Evolutionary conservation across 1,139 yeast genomes (phyloP).

Genomic region (Blastobotrys persicus): DNA sequence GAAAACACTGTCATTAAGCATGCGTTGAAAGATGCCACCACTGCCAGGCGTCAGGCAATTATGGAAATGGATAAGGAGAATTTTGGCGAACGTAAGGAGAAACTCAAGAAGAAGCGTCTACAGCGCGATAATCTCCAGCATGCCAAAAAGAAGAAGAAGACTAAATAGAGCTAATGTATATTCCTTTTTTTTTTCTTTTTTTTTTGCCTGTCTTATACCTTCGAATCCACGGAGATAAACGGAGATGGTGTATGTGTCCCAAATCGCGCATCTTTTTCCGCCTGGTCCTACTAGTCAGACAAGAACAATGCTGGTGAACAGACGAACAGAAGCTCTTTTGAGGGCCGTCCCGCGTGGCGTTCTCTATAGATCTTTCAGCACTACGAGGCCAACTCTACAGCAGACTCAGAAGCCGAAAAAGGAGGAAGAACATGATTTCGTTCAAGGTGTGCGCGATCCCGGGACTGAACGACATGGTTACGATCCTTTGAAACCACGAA

Average conservation of each 20-base stretch:
- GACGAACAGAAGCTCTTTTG: not conserved
- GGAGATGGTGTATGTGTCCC: too few relatives aligned
- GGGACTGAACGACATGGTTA: constrained; percentile 31
- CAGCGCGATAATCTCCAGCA: constrained; percentile 6
- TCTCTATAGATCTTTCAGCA: too few relatives aligned
- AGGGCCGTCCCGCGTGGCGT: not conserved
- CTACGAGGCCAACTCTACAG: too few relatives aligned
- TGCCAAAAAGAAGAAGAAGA: constrained; percentile 7
- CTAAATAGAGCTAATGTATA: constrained; percentile 1
- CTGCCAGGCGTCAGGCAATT: constrained; percentile 84
- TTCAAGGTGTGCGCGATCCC: constrained; percentile 18
- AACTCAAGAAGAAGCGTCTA: constrained; percentile 6
- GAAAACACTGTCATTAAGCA: constrained; percentile 75
- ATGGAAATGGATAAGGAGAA: constrained; percentile 92
- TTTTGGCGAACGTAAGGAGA: constrained; percentile 64
- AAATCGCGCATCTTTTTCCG: not conserved
- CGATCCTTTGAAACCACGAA: constrained; percentile 37
- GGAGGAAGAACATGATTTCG: not conserved
- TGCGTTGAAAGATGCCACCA: constrained; percentile 65
- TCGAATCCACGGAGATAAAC: not conserved
- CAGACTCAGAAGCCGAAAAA: not conserved
- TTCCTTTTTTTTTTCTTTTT: too few relatives aligned
- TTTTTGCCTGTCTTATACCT: not conserved
- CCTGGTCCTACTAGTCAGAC: not conserved
- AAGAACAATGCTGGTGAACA: not conserved